These are phyloP conservation scores for Syzygium grande DNA, from an alignment of 345 rosid genomes.

Conservation along the genomic window DNA sequence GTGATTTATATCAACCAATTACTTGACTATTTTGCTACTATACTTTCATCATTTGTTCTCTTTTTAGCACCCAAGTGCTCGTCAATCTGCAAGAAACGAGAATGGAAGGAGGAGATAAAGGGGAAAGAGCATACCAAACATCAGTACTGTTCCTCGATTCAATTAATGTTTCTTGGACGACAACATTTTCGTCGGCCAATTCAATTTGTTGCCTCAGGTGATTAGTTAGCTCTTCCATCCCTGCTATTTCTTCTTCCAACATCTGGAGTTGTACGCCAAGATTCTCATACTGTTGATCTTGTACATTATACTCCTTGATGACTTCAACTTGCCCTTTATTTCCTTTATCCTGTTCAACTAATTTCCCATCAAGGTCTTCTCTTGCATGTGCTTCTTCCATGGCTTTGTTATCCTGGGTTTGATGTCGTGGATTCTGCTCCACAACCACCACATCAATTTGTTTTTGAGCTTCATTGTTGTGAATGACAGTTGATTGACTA, in stretches of 20 bases:
- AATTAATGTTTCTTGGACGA: background rate
- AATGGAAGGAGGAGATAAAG: background rate
- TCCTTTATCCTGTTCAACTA: background rate
- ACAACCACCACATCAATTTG: background rate
- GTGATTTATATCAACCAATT: background rate
- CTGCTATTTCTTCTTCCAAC: constrained; percentile 1
- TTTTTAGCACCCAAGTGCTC: background rate
- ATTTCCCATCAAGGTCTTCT: background rate
- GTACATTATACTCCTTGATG: background rate
- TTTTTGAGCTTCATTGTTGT: background rate
- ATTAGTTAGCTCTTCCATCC: background rate
- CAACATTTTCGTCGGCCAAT: background rate
- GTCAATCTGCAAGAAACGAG: background rate
- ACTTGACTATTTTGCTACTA: background rate
- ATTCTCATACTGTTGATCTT: background rate
- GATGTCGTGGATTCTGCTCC: background rate
- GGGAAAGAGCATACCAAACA: constrained; percentile 2
- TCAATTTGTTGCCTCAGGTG: background rate
- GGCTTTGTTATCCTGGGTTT: background rate
- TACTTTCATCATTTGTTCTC: background rate
- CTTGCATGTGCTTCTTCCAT: background rate
- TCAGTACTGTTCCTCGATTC: background rate
- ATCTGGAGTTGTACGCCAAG: background rate
- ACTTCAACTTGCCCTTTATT: background rate
- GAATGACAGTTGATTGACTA: background rate